phyloP scores from a whole-genome alignment of 2,329 filamentous ascomycete species.

The Falciphora oryzae region DNA sequence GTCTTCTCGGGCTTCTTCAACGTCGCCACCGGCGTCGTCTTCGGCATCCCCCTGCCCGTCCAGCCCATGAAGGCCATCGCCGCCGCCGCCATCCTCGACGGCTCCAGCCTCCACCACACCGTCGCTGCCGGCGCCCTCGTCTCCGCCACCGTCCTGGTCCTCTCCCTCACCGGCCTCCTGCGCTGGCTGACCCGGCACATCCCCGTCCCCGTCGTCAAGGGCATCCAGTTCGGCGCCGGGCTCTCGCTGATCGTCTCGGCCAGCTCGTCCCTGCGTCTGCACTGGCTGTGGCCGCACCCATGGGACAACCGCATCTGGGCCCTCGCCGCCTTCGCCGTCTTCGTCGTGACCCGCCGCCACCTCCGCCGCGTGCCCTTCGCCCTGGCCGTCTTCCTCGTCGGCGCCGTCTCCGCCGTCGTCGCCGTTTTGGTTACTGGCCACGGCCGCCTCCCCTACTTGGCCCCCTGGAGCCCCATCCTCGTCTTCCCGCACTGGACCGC shows the following conservation, averaged over 20 bases:
- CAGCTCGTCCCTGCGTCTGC: constrained; percentile 49
- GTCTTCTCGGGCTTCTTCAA: constrained; percentile 88
- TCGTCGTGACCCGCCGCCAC: constrained; percentile 58
- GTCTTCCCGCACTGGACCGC: constrained; percentile 36
- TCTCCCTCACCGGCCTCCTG: constrained; percentile 76
- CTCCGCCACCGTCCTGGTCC: constrained; percentile 62
- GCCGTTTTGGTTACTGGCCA: constrained; percentile 26
- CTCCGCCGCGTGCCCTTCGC: constrained; percentile 71
- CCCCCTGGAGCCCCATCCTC: constrained; percentile 54
- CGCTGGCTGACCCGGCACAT: constrained; percentile 66
- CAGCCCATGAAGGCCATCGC: constrained; percentile 92
- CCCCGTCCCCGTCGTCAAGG: constrained; percentile 84
- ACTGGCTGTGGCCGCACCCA: constrained; percentile 51
- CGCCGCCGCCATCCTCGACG: constrained; percentile 72
- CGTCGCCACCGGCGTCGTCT: constrained; percentile 71
- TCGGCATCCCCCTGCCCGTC: constrained; percentile 85
- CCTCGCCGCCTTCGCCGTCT: constrained; percentile 62
- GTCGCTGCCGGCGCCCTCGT: constrained; percentile 83
- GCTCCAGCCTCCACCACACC: constrained; percentile 62
- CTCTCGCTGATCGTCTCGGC: constrained; percentile 76
- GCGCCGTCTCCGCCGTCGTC: constrained; percentile 51
- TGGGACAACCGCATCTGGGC: constrained; percentile 86
- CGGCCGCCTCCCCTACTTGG: constrained; percentile 41
- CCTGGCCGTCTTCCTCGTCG: constrained; percentile 62
- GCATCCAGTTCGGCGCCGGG: constrained; percentile 90